These are phyloP conservation scores for Cucurbita ficifolia DNA, from an alignment of 306 rosid genomes.

Conservation along the genomic window DNA sequence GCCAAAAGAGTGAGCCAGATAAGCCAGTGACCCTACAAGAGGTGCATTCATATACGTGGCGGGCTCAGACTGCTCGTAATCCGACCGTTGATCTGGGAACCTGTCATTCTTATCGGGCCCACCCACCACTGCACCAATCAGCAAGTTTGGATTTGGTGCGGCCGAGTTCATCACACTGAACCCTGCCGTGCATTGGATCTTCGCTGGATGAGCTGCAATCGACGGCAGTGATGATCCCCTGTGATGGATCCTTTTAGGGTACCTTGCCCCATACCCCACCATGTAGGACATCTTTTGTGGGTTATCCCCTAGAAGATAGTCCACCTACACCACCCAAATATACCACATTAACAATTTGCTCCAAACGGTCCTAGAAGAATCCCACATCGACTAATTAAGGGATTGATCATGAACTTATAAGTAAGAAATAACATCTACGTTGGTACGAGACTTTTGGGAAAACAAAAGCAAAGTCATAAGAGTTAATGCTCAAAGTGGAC, in stretches of 20 bases:
- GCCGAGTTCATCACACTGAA: slow-evolving; percentile 42
- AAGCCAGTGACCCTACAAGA: slow-evolving; percentile 45
- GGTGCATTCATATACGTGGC: slow-evolving; percentile 60
- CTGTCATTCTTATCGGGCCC: slow-evolving; percentile 47
- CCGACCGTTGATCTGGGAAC: slow-evolving; percentile 55
- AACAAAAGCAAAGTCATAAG: too few species aligned
- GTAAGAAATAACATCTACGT: too few species aligned
- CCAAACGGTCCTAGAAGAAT: too few species aligned
- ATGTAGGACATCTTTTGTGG: slow-evolving; percentile 81
- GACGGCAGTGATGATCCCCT: slow-evolving; percentile 75
- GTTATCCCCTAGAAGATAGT: slow-evolving; percentile 79
- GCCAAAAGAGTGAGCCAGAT: slow-evolving; percentile 56
- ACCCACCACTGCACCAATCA: slow-evolving; percentile 49
- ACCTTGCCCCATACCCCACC: slow-evolving; percentile 84
- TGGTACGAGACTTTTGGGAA: too few species aligned
- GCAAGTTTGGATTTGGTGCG: slow-evolving; percentile 42
- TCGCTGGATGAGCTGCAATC: slow-evolving; percentile 26
- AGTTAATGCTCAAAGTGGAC: too few species aligned
- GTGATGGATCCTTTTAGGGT: slow-evolving; percentile 81
- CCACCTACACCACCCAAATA: slow-evolving; percentile 33
- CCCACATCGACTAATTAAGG: too few species aligned
- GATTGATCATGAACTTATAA: too few species aligned
- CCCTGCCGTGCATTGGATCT: slow-evolving; percentile 55
- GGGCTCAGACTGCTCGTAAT: slow-evolving; percentile 58
- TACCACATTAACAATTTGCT: too few species aligned